Conservation (phyloP, 2,329 filamentous ascomycete species). For the Neofusicoccum umdonicola region DNA sequence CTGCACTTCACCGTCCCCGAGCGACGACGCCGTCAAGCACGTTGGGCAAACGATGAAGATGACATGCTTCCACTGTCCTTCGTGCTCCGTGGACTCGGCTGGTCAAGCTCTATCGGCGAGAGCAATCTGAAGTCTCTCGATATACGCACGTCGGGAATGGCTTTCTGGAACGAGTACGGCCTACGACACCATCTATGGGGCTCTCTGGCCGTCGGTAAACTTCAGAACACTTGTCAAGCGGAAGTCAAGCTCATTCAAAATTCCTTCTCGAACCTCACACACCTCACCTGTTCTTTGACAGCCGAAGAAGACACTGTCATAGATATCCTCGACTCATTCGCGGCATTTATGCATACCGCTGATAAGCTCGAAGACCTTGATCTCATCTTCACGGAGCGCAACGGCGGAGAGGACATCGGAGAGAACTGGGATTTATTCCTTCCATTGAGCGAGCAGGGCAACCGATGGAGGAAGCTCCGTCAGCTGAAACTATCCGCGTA, state of each 20-base stretch:
- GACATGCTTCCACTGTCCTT: not conserved
- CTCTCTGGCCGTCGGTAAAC: not conserved
- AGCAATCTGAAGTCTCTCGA: not conserved
- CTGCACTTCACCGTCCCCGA: not conserved
- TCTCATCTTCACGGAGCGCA: not conserved
- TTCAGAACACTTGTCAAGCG: not conserved
- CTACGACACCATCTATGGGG: not conserved
- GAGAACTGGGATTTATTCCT: not conserved
- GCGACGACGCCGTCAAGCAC: not conserved
- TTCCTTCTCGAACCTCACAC: not conserved
- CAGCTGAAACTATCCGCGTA: not conserved
- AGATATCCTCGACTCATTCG: not conserved
- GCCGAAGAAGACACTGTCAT: not conserved
- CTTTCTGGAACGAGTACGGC: not conserved
- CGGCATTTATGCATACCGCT: not conserved
- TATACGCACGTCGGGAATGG: not conserved
- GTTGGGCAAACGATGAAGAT: not conserved
- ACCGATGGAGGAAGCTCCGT: slow-evolving; percentile 5
- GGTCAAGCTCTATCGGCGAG: not conserved
- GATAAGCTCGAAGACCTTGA: not conserved
- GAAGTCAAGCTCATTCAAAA: not conserved
- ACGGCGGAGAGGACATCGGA: not conserved
- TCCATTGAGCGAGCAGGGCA: not conserved
- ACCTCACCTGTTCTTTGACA: not conserved
- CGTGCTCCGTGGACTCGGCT: slow-evolving; percentile 5